Base-by-base conservation (phyloP, 495 filamentous ascomycete genomes). In the Penicillium canescens region DNA sequence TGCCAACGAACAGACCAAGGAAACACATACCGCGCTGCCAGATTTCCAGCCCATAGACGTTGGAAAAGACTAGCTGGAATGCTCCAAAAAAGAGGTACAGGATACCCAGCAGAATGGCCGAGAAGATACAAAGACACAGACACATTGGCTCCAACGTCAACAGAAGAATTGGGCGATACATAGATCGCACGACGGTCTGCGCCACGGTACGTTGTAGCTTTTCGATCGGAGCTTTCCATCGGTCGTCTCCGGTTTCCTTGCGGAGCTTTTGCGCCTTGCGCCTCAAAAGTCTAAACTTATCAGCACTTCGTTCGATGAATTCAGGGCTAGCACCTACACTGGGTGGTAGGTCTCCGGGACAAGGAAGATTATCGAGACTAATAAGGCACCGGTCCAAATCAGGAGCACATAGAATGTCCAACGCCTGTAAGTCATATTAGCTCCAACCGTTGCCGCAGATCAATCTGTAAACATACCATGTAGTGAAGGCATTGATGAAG, bases 51-150 rank as follows among this genome's bases (percentile, higher is more conserved):
- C 82, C 85, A 69, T 97, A 88, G 44, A 89, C 85, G 31, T 83
- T 78, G 14, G 75, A 60, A 66, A 97, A 98, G 18, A 96, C 86
- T 35, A 96, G 70, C 8, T 89, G 82, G 64, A 96, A 97, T 0
- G 92, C 92, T 8, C 93, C 92, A 66, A 98, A 96, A 75, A 97
- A 98, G 6, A 98, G 82, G 61, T 98, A 97, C 1, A 97, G 72
- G 33, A 96, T 86, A 9, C 92, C 94, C 1, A 98, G 77, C 9
- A 97, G 75, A 18, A 98, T 79, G 23, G 92, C 90, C 3, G 89
- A 88, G 59, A 94, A 91, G 9, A 94, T 65, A 67, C 92, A 96
- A 21, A 98, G 85, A 48, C 88, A 82, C 42, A 92, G 68, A 41
- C 85, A 87, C 90, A 98, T 97, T 23, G 90, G 90, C 73, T 97